phyloP scores from a whole-genome alignment of 176 grass and related monocot genomes.

The Eleusine indica region DNA sequence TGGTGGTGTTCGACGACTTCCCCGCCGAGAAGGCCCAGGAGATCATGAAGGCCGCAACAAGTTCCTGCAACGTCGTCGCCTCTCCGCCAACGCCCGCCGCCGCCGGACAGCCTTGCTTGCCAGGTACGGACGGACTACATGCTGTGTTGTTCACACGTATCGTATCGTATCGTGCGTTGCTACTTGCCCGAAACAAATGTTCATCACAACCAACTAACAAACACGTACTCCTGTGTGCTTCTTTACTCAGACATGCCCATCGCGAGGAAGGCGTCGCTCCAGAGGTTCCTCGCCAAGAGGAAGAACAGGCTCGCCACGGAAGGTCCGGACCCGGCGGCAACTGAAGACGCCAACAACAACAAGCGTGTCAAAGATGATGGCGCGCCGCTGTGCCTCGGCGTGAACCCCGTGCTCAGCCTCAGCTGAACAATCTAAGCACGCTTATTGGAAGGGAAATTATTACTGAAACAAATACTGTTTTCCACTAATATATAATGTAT shows the following conservation, averaged over 20 bases:
- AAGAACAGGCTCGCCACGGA: conserved; percentile 49
- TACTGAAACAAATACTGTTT: neutral
- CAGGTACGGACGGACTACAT: conserved; percentile 26
- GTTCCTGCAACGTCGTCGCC: conserved; percentile 21
- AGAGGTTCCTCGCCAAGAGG: conserved; percentile 89
- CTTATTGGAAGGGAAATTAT: neutral
- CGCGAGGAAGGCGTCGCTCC: conserved; percentile 84
- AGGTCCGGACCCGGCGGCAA: conserved; percentile 35
- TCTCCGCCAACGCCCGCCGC: neutral
- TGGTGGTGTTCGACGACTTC: conserved; percentile 77
- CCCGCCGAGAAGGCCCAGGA: conserved; percentile 68
- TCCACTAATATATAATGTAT: neutral
- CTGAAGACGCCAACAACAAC: neutral
- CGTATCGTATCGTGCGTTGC: too few relatives aligned
- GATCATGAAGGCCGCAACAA: conserved; percentile 61
- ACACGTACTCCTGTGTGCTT: neutral
- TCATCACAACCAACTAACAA: too few relatives aligned
- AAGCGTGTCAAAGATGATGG: conserved; percentile 24
- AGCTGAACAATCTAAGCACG: neutral
- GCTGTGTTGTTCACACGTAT: too few relatives aligned
- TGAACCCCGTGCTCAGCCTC: conserved; percentile 38
- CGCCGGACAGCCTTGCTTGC: conserved; percentile 30
- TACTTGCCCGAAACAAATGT: too few relatives aligned
- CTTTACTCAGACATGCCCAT: conserved; percentile 75
- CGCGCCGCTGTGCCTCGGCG: conserved; percentile 39